phyloP scores from a whole-genome alignment of 2,329 filamentous ascomycete genomes.

The Incumbomyces delicatus region DNA sequence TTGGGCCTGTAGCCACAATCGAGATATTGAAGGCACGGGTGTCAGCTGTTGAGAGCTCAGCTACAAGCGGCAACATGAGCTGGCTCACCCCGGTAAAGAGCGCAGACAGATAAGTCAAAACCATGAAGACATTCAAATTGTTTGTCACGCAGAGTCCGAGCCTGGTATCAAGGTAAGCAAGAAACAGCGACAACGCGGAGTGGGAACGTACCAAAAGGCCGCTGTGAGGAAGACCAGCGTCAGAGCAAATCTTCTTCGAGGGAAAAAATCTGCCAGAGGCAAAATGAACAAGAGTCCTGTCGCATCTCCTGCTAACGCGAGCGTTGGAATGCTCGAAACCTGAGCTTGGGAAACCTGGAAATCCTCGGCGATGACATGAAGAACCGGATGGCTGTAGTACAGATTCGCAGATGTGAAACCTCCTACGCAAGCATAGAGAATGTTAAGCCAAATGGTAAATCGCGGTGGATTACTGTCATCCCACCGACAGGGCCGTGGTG shows the following conservation, averaged over 20 bases:
- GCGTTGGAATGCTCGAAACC: conserved; percentile 57
- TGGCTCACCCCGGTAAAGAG: conserved; percentile 67
- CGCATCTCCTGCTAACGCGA: conserved; percentile 71
- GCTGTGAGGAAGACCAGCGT: conserved; percentile 57
- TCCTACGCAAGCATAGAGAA: conserved; percentile 22
- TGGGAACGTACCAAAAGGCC: conserved; percentile 44
- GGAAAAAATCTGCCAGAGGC: conserved; percentile 61
- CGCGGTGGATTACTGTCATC: conserved; percentile 27
- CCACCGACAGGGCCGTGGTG: conserved; percentile 58
- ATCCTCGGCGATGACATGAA: conserved; percentile 61
- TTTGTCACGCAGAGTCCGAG: conserved; percentile 59
- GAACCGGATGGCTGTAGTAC: conserved; percentile 70
- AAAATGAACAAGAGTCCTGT: conserved; percentile 62
- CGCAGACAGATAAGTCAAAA: conserved; percentile 62
- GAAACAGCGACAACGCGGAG: not conserved
- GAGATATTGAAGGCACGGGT: conserved; percentile 61
- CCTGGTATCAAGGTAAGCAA: conserved; percentile 7
- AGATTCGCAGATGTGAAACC: conserved; percentile 67
- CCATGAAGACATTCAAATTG: conserved; percentile 54
- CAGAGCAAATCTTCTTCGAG: conserved; percentile 56
- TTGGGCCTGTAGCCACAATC: conserved; percentile 62
- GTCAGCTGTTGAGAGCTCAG: conserved; percentile 61
- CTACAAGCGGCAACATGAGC: conserved; percentile 68
- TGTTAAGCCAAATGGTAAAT: conserved; percentile 6
- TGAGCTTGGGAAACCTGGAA: conserved; percentile 61